A percentile compares a stretch with the other conserved stretches of the same genome.
phyloP scores from a whole-genome alignment of 441 rosid genomes.

The Omphalea diandra region DNA sequence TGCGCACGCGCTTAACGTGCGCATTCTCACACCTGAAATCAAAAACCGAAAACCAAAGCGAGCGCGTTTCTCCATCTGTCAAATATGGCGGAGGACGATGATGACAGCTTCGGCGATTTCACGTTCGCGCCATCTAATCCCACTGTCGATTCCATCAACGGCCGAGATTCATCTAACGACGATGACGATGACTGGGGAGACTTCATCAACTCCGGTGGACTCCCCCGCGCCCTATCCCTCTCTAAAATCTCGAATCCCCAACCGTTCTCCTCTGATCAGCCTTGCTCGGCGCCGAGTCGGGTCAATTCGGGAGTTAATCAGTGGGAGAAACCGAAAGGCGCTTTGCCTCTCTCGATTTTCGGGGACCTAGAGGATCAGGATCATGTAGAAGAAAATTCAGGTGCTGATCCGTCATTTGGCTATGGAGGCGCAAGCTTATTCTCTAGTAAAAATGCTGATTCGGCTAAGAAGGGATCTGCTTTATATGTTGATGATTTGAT shows the following conservation, averaged over 20 bases:
- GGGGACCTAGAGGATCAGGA: conserved; percentile 55
- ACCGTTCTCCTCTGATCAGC: conserved; percentile 27
- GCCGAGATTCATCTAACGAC: conserved; percentile 30
- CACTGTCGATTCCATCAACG: conserved; percentile 33
- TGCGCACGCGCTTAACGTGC: conserved; percentile 19
- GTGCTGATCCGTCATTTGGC: conserved; percentile 27
- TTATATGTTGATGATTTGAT: conserved; percentile 40
- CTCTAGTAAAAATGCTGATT: conserved; percentile 30
- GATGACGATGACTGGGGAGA: conserved; percentile 78
- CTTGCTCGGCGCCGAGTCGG: conserved; percentile 31
- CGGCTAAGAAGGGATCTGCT: conserved; percentile 27
- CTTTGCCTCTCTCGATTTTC: conserved; percentile 77
- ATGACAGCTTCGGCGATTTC: conserved; percentile 49
- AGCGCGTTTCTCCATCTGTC: conserved; percentile 16
- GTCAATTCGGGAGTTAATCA: conserved; percentile 32
- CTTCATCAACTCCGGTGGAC: conserved; percentile 35
- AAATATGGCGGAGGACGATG: conserved; percentile 35
- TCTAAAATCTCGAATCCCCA: conserved; percentile 25
- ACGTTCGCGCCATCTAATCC: conserved; percentile 30
- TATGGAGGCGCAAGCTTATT: conserved; percentile 28
- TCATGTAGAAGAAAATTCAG: conserved; percentile 43
- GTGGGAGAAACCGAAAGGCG: conserved; percentile 53
- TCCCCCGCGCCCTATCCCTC: conserved; percentile 31
- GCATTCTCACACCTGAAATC: conserved; percentile 18
- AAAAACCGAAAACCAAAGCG: background rate